phyloP scores from a whole-genome alignment of 2,329 filamentous ascomycete species.

The Aspergillus ibericus region DNA sequence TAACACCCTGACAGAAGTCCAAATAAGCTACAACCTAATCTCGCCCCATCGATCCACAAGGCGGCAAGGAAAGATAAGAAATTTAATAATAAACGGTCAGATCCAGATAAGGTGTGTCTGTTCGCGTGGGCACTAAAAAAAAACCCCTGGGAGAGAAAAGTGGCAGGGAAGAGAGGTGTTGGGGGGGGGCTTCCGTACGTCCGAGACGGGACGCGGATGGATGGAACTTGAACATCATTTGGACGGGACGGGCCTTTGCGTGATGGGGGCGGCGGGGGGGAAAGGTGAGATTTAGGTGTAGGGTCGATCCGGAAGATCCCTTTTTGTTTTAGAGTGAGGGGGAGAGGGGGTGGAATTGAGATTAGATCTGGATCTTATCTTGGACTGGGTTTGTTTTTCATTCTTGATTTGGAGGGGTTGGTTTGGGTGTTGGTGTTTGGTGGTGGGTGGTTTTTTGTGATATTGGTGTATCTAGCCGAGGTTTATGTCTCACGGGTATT shows the following conservation, averaged over 20 bases:
- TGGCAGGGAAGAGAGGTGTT: not conserved
- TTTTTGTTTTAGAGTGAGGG: not conserved
- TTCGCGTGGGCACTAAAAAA: not conserved
- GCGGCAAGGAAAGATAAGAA: conserved; percentile 6
- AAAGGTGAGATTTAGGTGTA: not conserved
- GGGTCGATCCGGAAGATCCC: not conserved
- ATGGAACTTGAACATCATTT: conserved; percentile 3
- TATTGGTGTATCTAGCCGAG: not conserved
- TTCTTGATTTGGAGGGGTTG: not conserved
- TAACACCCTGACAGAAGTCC: conserved; percentile 13
- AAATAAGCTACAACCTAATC: conserved; percentile 21
- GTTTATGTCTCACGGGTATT: not conserved
- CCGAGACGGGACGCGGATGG: conserved; percentile 16
- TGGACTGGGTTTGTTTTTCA: not conserved
- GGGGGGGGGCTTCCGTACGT: conserved; percentile 21
- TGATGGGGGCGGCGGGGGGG: not conserved
- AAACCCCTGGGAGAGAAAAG: conserved; percentile 7
- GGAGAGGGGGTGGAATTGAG: not conserved
- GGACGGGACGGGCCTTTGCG: not conserved
- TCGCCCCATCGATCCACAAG: conserved; percentile 10
- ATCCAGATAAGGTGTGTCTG: conserved; percentile 7
- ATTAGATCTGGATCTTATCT: not conserved
- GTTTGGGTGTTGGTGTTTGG: not conserved
- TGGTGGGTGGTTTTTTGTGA: not conserved
- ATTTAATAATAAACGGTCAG: not conserved